A percentile compares a stretch with the other conserved stretches of the same genome.
Conservation (phyloP, 306 rosid species). For the Quercus mongolica region DNA sequence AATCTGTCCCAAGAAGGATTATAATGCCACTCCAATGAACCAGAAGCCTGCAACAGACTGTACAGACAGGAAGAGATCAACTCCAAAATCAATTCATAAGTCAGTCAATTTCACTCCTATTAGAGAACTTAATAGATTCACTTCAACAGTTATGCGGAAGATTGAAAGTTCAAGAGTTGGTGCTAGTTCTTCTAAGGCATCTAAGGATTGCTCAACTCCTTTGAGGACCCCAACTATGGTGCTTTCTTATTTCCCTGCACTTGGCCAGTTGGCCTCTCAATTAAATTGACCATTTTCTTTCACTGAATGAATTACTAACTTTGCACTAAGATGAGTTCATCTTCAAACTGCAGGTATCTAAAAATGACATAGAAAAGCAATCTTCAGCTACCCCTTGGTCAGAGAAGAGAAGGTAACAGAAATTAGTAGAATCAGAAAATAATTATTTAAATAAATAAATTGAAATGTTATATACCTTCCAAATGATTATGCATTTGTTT, state of each 20-base stretch:
- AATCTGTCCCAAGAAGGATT: slow-evolving; percentile 32
- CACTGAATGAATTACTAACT: not conserved
- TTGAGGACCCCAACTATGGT: slow-evolving; percentile 75
- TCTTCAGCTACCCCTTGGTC: slow-evolving; percentile 71
- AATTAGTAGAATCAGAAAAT: not conserved
- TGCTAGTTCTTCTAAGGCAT: slow-evolving; percentile 50
- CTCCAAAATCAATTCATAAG: slow-evolving; percentile 58
- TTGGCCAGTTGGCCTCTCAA: not conserved
- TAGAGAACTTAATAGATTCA: slow-evolving; percentile 70
- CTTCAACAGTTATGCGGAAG: slow-evolving; percentile 73
- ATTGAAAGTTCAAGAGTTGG: slow-evolving; percentile 73
- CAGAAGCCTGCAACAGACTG: slow-evolving; percentile 29
- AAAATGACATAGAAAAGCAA: slow-evolving; percentile 42
- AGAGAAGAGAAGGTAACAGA: slow-evolving; percentile 63
- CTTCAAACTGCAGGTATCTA: slow-evolving; percentile 45
- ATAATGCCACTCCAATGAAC: slow-evolving; percentile 50
- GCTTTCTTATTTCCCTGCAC: slow-evolving; percentile 13
- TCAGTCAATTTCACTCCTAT: slow-evolving; percentile 76
- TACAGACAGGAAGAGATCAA: slow-evolving; percentile 57
- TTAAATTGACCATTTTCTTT: not conserved
- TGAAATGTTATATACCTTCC: not conserved
- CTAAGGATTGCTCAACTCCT: slow-evolving; percentile 68
- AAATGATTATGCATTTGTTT: not conserved
- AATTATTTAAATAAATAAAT: not conserved
- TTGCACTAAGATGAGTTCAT: slow-evolving; percentile 14